Percentiles rank a stretch among this genome's conserved stretches.
These are phyloP conservation scores for Lepidium aucheri DNA, from an alignment of 345 rosid genomes.

Conservation along the genomic window DNA sequence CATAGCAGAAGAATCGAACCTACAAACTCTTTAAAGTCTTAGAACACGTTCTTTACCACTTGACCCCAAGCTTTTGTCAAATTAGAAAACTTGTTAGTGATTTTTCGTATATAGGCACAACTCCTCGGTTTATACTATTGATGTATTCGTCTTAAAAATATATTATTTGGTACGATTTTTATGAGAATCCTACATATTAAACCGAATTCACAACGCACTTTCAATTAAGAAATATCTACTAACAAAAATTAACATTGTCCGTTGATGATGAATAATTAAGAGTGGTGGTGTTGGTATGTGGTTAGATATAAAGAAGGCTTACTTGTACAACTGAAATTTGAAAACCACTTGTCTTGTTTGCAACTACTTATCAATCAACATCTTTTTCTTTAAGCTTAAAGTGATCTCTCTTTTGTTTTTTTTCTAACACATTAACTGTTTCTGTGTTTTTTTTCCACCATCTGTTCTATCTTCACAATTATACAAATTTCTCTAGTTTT, in stretches of 20 bases:
- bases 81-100: no score
- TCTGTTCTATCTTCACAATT: background rate
- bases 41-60: no score
- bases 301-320: constrained; percentile 39
- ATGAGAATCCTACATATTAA: no score
- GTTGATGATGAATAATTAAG: constrained; percentile 9
- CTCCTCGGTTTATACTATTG: no score
- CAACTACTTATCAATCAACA: constrained; percentile 22
- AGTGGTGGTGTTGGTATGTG: constrained; percentile 25
- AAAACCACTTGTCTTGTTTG: constrained; percentile 46
- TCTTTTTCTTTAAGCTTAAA: constrained; percentile 9
- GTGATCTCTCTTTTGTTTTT: background rate
- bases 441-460: background rate
- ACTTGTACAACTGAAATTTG: constrained; percentile 64
- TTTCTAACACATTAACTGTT: background rate
- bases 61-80: no score
- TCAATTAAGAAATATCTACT: constrained; percentile 13
- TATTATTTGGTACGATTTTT: no score
- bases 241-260: background rate
- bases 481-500: no score
- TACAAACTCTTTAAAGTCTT: no score
- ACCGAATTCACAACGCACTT: background rate
- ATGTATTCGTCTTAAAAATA: no score
- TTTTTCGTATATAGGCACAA: no score
- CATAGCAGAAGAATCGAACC: no score